Percentiles rank a stretch among this genome's conserved stretches.
Evolutionary conservation across 2,329 filamentous ascomycete species (phyloP).

Genomic region (Arthrocladium fulminans): DNA sequence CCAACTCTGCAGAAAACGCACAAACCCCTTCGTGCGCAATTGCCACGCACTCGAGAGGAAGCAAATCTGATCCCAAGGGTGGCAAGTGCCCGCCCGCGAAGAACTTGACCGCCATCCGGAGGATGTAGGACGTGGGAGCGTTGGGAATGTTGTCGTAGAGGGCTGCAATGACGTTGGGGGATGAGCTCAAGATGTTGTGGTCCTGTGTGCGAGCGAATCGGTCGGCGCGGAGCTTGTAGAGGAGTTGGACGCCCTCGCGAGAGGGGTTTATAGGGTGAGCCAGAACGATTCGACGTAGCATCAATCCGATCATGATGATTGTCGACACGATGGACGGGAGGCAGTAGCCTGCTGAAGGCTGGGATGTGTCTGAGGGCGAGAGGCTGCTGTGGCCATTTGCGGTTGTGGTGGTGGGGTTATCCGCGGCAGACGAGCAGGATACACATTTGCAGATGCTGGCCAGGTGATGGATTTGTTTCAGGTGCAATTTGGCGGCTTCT

Average conservation of each 20-base stretch:
- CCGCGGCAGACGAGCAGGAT: slow-evolving; percentile 10
- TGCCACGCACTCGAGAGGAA: slow-evolving; percentile 17
- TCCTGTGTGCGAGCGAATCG: slow-evolving; percentile 12
- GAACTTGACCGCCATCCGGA: slow-evolving; percentile 18
- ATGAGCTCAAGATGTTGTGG: neutral
- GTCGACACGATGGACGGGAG: slow-evolving; percentile 17
- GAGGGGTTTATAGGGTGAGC: slow-evolving; percentile 15
- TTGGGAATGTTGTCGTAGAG: slow-evolving; percentile 21
- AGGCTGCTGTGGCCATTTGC: neutral
- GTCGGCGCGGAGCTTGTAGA: slow-evolving; percentile 17
- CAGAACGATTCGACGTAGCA: slow-evolving; percentile 18
- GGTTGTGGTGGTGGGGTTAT: neutral
- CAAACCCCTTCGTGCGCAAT: slow-evolving; percentile 20
- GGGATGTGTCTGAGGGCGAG: neutral
- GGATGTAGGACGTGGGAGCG: slow-evolving; percentile 14
- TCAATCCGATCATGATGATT: slow-evolving; percentile 17
- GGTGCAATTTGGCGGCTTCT: slow-evolving; percentile 16
- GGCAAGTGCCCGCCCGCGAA: slow-evolving; percentile 16
- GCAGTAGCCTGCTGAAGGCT: slow-evolving; percentile 11
- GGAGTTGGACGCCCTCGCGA: slow-evolving; percentile 17
- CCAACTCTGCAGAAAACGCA: slow-evolving; percentile 15
- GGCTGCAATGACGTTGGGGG: slow-evolving; percentile 13
- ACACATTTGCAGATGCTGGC: slow-evolving; percentile 16
- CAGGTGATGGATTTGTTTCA: slow-evolving; percentile 14
- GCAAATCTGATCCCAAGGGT: slow-evolving; percentile 9